phyloP scores from a whole-genome alignment of 106 monocot genomes.

The Acorus gramineus region DNA sequence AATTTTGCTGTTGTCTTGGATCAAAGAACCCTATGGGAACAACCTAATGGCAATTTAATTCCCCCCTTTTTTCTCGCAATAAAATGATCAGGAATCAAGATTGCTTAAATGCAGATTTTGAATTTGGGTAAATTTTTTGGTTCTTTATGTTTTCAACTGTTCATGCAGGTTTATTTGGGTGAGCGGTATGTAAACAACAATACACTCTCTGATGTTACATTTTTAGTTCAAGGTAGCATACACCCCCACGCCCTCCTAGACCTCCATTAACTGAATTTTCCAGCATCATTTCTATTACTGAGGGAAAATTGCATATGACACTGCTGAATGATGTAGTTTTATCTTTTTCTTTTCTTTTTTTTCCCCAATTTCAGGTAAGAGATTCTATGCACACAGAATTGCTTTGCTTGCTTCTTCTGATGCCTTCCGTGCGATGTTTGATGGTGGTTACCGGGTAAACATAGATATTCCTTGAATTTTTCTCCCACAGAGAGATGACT shows the following conservation, averaged over 20 bases:
- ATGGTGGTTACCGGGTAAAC: constrained; percentile 95
- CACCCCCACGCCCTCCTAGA: neutral
- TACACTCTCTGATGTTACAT: constrained; percentile 90
- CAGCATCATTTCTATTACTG: too few relatives aligned
- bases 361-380: constrained; percentile 37
- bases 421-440: constrained; percentile 99
- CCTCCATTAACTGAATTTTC: neutral
- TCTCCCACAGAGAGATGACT: neutral
- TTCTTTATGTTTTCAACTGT: neutral
- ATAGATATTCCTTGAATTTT: neutral
- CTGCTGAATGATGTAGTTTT: neutral
- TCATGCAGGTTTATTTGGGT: constrained; percentile 84
- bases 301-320: neutral
- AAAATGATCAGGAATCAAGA: too few relatives aligned
- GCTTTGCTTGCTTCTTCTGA: constrained; percentile 98
- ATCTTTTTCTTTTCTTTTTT: constrained; percentile 3
- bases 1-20: too few relatives aligned
- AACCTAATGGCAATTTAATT: too few relatives aligned
- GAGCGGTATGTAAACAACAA: constrained; percentile 91
- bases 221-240: constrained; percentile 86
- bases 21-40: too few relatives aligned
- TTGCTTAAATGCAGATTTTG: too few relatives aligned
- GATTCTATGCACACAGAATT: constrained; percentile 92
- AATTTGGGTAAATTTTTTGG: too few relatives aligned
- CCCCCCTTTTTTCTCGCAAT: too few relatives aligned